Evolutionary conservation across 2,329 filamentous ascomycete species (phyloP).

Genomic region (Diaporthe eres): DNA sequence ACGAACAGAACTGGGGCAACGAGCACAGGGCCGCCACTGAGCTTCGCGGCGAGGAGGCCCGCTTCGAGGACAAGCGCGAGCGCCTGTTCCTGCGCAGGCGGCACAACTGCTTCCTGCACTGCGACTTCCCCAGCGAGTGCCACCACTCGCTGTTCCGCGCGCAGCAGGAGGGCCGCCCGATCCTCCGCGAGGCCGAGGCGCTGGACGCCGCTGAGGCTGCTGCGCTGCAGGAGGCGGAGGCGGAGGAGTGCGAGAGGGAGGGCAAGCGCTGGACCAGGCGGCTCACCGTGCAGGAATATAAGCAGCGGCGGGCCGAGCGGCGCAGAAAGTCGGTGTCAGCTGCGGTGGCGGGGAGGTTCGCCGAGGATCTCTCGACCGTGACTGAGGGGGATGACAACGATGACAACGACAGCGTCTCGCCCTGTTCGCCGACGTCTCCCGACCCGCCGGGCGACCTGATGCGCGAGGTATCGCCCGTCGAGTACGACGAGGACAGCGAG

Average conservation of each 20-base stretch:
- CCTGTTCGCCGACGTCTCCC: not conserved
- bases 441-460: constrained; percentile 1
- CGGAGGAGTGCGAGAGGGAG: not conserved
- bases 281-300: not conserved
- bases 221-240: not conserved
- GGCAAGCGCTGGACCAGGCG: too few species aligned
- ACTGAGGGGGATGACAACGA: not conserved
- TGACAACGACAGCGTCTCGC: not conserved
- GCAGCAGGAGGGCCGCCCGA: constrained; percentile 36
- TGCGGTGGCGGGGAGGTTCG: not conserved
- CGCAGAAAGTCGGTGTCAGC: not conserved
- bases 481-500: not conserved
- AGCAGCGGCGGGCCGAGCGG: not conserved
- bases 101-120: constrained; percentile 48
- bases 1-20: constrained; percentile 25
- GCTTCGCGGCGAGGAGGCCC: not conserved
- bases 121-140: constrained; percentile 49
- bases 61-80: constrained; percentile 36
- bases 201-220: constrained; percentile 17
- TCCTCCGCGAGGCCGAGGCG: constrained; percentile 23
- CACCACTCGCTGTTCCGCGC: constrained; percentile 42
- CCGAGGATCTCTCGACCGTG: not conserved
- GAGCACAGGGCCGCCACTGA: constrained; percentile 8
- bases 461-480: not conserved
- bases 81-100: constrained; percentile 42